phyloP scores from a whole-genome alignment of 345 rosid species.

The Cardamine occulta region DNA sequence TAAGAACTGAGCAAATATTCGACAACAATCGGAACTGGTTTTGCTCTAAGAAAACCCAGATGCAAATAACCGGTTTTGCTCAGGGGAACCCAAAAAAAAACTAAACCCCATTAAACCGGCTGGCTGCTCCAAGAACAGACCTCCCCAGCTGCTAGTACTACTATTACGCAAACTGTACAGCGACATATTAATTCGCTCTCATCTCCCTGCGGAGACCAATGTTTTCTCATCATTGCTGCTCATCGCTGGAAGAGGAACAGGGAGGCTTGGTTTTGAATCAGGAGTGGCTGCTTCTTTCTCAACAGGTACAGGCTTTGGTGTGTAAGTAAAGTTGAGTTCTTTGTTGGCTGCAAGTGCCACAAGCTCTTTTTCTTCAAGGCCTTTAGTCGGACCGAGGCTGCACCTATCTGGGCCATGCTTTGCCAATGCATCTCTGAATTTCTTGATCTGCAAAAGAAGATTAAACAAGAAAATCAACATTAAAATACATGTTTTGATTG shows the following conservation, averaged over 20 bases:
- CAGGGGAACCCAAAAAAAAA: conserved; percentile 28
- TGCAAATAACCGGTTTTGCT: conserved; percentile 24
- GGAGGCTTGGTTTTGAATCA: conserved; percentile 17
- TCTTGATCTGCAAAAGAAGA: conserved; percentile 65
- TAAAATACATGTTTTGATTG: neutral
- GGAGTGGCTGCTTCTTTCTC: conserved; percentile 34
- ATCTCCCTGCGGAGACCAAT: conserved; percentile 41
- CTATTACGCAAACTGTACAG: conserved; percentile 37
- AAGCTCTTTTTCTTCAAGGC: conserved; percentile 92
- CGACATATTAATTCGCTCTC: conserved; percentile 8
- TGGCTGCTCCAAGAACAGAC: conserved; percentile 26
- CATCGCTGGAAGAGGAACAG: conserved; percentile 32
- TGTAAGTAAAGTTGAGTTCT: conserved; percentile 76
- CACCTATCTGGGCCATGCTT: conserved; percentile 80
- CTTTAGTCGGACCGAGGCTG: conserved; percentile 79
- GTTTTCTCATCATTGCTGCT: conserved; percentile 21
- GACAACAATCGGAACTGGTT: conserved; percentile 23
- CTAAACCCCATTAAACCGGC: conserved; percentile 41
- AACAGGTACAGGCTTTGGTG: conserved; percentile 47
- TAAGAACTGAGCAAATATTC: conserved; percentile 35
- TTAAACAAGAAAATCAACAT: neutral
- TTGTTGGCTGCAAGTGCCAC: conserved; percentile 81
- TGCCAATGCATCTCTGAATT: conserved; percentile 87
- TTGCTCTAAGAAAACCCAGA: conserved; percentile 20
- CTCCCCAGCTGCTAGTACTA: conserved; percentile 29